phyloP scores from a whole-genome alignment of 148 eudicot genomes.

The Camellia lanceoleosa region DNA sequence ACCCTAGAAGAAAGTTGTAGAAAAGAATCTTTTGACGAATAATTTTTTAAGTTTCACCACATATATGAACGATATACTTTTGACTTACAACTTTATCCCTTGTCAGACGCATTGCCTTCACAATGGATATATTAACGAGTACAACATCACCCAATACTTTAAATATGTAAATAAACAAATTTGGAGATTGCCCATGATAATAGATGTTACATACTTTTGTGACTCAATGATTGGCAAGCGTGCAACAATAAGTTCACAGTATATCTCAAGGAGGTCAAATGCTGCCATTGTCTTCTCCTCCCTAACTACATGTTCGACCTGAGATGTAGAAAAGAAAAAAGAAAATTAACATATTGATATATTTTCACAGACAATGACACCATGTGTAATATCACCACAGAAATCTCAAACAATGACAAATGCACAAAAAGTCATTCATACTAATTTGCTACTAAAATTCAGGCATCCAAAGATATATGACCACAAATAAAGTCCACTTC shows the following conservation, averaged over 20 bases:
- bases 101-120: not conserved
- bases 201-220: slow-evolving; percentile 63
- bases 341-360: not conserved
- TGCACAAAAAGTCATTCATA: not conserved
- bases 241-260: slow-evolving; percentile 81
- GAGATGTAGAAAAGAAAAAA: slow-evolving; percentile 18
- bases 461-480: not conserved
- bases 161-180: not conserved
- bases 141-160: not conserved
- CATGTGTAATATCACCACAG: not conserved
- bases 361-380: not conserved
- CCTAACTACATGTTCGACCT: slow-evolving; percentile 97
- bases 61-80: not conserved
- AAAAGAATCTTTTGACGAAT: not conserved
- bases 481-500: not conserved
- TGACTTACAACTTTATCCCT: not conserved
- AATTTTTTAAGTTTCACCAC: not conserved
- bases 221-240: slow-evolving; percentile 93
- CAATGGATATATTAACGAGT: not conserved
- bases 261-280: slow-evolving; percentile 77
- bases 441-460: not conserved
- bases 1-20: not conserved
- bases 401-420: not conserved
- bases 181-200: not conserved
- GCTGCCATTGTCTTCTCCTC: slow-evolving; percentile 92